Percentiles rank a stretch among this genome's conserved stretches.
Evolutionary conservation across 1,284 basidiomycete species (phyloP).

Genomic region (Apiotrichum brassicae): DNA sequence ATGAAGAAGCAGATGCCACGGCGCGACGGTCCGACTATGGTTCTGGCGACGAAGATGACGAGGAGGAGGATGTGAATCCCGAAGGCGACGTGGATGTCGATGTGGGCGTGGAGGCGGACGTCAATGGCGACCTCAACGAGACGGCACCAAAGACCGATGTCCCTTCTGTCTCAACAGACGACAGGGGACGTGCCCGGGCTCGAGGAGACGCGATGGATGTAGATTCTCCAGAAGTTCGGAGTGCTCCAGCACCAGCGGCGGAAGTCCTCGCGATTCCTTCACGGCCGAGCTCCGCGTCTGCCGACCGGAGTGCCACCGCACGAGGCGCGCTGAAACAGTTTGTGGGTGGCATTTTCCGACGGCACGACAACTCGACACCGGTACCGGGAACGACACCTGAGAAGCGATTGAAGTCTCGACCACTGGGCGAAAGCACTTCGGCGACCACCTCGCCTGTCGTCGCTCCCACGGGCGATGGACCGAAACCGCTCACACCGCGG

Average conservation of each 20-base stretch:
- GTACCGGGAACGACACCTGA: not conserved
- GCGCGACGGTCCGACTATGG: not conserved
- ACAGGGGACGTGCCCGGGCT: not conserved
- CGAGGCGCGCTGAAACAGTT: slow-evolving; percentile 6
- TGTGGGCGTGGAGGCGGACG: not conserved
- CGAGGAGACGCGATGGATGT: slow-evolving; percentile 13
- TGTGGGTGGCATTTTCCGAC: slow-evolving; percentile 14
- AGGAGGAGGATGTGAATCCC: not conserved
- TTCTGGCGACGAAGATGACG: slow-evolving; percentile 2
- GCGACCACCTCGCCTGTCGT: not conserved
- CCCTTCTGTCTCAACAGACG: not conserved
- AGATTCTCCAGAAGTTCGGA: slow-evolving; percentile 3
- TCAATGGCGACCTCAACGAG: not conserved
- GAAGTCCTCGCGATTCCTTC: too few species aligned
- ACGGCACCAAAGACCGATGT: too few species aligned
- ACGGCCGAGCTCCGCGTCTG: too few species aligned
- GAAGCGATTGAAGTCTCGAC: not conserved
- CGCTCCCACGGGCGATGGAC: not conserved
- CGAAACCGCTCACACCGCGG: slow-evolving; percentile 31
- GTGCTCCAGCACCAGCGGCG: not conserved
- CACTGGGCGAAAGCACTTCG: not conserved
- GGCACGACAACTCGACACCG: not conserved
- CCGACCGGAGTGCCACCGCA: too few species aligned
- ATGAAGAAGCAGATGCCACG: not conserved
- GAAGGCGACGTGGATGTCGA: not conserved